Percentiles rank a stretch among this genome's conserved stretches.
These are phyloP conservation scores for Oropetium thomaeum DNA, from an alignment of 176 grass and related monocot genomes.

Conservation along the genomic window DNA sequence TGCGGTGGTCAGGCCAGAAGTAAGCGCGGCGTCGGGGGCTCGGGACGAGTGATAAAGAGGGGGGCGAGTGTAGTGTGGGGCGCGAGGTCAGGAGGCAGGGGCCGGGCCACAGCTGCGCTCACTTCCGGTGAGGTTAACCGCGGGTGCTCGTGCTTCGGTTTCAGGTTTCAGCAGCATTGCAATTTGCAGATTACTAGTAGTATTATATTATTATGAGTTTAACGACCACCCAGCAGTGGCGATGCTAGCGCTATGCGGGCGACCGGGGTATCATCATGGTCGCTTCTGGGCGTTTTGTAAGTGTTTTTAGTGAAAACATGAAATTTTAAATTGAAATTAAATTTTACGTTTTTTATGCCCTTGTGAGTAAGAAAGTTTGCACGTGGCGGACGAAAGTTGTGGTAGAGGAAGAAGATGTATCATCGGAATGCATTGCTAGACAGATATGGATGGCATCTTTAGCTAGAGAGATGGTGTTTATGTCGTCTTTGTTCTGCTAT, in stretches of 20 bases:
- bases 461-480: too few relatives aligned
- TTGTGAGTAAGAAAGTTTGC: too few relatives aligned
- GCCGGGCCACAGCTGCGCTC: slow-evolving; percentile 29
- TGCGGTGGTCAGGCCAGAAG: slow-evolving; percentile 45
- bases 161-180: background rate
- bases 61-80: slow-evolving; percentile 2
- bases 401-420: background rate
- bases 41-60: slow-evolving; percentile 47
- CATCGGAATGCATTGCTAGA: too few relatives aligned
- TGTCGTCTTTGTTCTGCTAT: too few relatives aligned
- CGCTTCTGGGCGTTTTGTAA: too few relatives aligned
- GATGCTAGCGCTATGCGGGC: too few relatives aligned
- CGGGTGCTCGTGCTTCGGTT: background rate
- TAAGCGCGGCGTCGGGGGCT: slow-evolving; percentile 38
- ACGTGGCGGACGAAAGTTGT: background rate
- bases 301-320: too few relatives aligned
- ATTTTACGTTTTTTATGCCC: too few relatives aligned
- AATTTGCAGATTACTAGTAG: background rate
- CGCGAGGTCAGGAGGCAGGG: slow-evolving; percentile 29
- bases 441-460: background rate
- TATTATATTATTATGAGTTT: too few relatives aligned
- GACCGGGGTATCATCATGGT: too few relatives aligned
- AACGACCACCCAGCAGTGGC: too few relatives aligned
- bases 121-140: slow-evolving; percentile 35
- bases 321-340: too few relatives aligned